Percentiles rank a stretch among this genome's conserved stretches.
Conservation (phyloP, 2,329 filamentous ascomycete species). For the Neonectria neomacrospora region DNA sequence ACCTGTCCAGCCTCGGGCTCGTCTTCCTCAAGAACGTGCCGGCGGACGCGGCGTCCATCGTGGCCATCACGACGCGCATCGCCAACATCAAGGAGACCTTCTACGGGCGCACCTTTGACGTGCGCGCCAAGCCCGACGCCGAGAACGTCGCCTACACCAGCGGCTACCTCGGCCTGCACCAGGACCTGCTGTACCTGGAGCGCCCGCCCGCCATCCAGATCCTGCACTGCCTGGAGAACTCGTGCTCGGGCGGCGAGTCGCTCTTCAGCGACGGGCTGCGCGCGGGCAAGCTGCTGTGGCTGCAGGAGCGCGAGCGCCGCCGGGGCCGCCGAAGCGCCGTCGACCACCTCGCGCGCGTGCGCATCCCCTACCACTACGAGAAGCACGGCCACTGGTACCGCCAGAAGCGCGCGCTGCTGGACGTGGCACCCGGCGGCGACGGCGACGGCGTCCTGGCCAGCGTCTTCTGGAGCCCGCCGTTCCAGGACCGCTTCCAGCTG, state of each 20-base stretch:
- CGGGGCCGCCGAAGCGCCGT: conserved; percentile 35
- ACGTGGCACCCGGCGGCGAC: conserved; percentile 36
- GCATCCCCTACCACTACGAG: conserved; percentile 75
- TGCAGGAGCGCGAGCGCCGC: too few relatives aligned
- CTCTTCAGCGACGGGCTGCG: conserved; percentile 83
- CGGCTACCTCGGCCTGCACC: conserved; percentile 85
- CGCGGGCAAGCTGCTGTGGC: conserved; percentile 59
- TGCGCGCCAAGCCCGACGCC: conserved; percentile 79
- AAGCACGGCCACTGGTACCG: conserved; percentile 74
- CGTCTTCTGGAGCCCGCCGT: conserved; percentile 78
- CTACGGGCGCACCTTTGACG: conserved; percentile 92
- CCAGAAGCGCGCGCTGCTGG: conserved; percentile 65
- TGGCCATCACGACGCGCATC: conserved; percentile 75
- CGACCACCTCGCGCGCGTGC: conserved; percentile 53
- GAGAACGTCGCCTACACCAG: conserved; percentile 94
- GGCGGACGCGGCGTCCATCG: conserved; percentile 71
- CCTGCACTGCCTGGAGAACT: conserved; percentile 88
- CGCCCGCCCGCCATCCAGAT: conserved; percentile 85
- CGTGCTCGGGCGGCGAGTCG: conserved; percentile 82
- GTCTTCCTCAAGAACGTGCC: conserved; percentile 83
- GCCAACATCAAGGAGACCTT: conserved; percentile 87
- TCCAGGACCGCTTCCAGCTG: conserved; percentile 68
- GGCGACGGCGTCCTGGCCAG: conserved; percentile 40
- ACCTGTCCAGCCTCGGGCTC: conserved; percentile 75
- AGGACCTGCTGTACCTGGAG: conserved; percentile 89